Evolutionary conservation across 805 yeast species (phyloP), one percentile per base, ranked within the genome.

Genomic region (Barnettozyma vustinii): DNA sequence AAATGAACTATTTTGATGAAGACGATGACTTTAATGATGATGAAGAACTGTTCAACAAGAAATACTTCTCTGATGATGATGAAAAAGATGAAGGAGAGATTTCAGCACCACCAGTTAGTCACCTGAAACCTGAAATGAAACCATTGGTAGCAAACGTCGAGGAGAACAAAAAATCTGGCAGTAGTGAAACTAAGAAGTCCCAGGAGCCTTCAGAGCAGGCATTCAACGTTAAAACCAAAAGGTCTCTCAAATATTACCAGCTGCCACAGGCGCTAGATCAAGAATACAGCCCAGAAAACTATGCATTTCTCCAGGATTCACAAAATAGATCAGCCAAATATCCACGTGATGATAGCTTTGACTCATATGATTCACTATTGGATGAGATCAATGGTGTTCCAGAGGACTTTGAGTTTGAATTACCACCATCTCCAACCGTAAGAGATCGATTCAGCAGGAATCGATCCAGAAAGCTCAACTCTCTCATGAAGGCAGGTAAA

Each of bases 361-460:
- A 55, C 15, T 56, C 62, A 3, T 70, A 72, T 48, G 76, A 73
- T n/a, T 69, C 70, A 19, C 62, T 73, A 15, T 48, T 78, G 19
- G 81, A 77, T 53, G 83, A 78, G 57, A 75, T 74, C 42, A 78
- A 78, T 52, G 66, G 60, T 3, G 66, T 77, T 5, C 79, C 81
- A 2, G 78, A 72, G 50, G 76, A 74, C 46, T 71, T 54, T 41
- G 67, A 66, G 16, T 67, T 65, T 47, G 51, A 56, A 51, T 12
- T 40, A 39, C 27, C 42, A 20, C 42, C 26, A 23, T 7, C 16
- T 12, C 18, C 42, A 5, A 13, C 36, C n/a, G 21, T 18, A 25
- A n/a, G 25, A 27, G 16, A 4, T 30, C 5, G 44, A 15, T 19
- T n/a, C 16, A n/a, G 18, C 36, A 13, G 41, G 49, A 19, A n/a